Conservation (phyloP, 345 rosid genomes). For the Anacardium occidentale region DNA sequence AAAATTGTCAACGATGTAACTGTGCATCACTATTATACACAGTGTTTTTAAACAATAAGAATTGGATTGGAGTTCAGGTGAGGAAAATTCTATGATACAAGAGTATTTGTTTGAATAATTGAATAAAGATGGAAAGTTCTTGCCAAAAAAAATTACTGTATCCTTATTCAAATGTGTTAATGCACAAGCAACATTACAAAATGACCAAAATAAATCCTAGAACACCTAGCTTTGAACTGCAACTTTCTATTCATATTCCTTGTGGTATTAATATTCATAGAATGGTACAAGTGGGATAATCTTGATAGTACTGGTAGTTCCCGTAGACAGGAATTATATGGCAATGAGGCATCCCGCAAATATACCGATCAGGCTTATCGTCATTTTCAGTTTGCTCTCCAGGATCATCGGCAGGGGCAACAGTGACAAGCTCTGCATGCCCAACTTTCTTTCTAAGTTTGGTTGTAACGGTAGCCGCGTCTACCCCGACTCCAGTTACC, state of each 20-base stretch:
- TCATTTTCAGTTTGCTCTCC: background rate
- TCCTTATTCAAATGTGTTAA: no score
- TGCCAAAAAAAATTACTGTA: no score
- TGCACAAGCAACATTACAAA: no score
- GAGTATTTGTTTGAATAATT: no score
- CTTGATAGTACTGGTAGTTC: background rate
- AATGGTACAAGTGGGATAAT: background rate
- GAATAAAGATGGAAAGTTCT: no score
- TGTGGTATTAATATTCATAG: no score
- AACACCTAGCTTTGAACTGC: background rate
- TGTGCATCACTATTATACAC: no score
- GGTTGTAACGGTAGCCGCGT: slow-evolving; percentile 29
- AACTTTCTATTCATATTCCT: background rate
- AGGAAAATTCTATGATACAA: no score
- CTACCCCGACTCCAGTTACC: slow-evolving; percentile 46
- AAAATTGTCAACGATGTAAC: no score
- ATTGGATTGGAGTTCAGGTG: no score
- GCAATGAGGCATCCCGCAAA: background rate
- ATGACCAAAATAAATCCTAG: no score
- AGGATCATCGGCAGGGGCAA: background rate
- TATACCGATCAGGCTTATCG: background rate
- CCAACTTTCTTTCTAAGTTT: slow-evolving; percentile 40
- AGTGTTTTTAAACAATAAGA: no score
- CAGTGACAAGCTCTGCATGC: slow-evolving; percentile 23
- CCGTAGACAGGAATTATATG: background rate